phyloP scores from a whole-genome alignment of 441 rosid genomes.

The Erodium texanum region DNA sequence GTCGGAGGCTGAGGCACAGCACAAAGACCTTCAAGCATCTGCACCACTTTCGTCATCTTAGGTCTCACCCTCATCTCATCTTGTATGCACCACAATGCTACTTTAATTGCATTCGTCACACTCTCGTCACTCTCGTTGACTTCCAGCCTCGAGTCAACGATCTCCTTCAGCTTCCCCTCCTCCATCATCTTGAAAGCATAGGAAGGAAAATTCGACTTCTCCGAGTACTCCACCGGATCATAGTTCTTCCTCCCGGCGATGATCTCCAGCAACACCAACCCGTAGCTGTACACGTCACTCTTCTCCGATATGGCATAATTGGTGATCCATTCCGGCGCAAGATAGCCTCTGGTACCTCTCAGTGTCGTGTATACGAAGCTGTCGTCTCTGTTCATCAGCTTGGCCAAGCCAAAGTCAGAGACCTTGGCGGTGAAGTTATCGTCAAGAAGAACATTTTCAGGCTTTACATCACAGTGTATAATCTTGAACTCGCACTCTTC shows the following conservation, averaged over 20 bases:
- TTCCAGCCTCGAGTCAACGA: constrained; percentile 27
- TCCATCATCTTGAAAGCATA: constrained; percentile 35
- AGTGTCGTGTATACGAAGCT: constrained; percentile 34
- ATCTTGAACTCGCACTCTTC: constrained; percentile 37
- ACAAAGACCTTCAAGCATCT: constrained; percentile 36
- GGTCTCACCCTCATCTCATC: constrained; percentile 32
- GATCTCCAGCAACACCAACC: constrained; percentile 35
- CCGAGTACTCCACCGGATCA: constrained; percentile 16
- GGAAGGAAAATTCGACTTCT: constrained; percentile 23
- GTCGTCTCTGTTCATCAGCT: constrained; percentile 36
- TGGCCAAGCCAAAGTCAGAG: constrained; percentile 40
- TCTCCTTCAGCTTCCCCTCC: constrained; percentile 21
- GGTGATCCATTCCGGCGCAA: constrained; percentile 42
- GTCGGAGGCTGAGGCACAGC: constrained; percentile 25
- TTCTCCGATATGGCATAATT: constrained; percentile 34
- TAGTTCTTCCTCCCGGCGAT: constrained; percentile 33
- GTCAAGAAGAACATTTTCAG: constrained; percentile 36
- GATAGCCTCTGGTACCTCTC: constrained; percentile 40
- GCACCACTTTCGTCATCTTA: constrained; percentile 34
- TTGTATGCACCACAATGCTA: constrained; percentile 37
- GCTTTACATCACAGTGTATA: constrained; percentile 37
- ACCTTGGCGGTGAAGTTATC: constrained; percentile 33
- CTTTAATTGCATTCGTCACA: constrained; percentile 21
- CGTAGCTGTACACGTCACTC: constrained; percentile 36
- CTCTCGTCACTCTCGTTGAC: constrained; percentile 19